Percentiles rank a stretch among this genome's conserved stretches.
phyloP scores from a whole-genome alignment of 495 filamentous ascomycete species.

The Ascodesmis nigricans region DNA sequence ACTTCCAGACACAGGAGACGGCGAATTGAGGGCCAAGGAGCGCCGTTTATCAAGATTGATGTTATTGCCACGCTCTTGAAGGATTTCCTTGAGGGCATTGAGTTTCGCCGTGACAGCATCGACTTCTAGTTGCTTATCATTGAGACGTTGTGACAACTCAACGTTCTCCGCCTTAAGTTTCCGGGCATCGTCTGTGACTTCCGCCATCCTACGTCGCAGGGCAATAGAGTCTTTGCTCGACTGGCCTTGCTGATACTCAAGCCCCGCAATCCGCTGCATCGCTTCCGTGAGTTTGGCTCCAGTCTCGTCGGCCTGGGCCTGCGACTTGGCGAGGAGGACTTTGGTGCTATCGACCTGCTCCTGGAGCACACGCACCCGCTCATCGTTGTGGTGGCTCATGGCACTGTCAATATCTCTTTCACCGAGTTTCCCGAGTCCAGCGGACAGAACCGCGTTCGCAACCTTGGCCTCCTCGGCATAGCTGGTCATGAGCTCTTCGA shows the following conservation, averaged over 20 bases:
- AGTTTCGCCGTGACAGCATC: conserved; percentile 82
- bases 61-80: conserved; percentile 55
- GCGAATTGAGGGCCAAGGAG: conserved; percentile 25
- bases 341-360: conserved; percentile 59
- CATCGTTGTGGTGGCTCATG: conserved; percentile 37
- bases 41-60: conserved; percentile 24
- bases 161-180: conserved; percentile 49
- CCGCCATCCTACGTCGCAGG: conserved; percentile 72
- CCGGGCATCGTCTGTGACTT: conserved; percentile 57
- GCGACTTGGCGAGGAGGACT: conserved; percentile 60
- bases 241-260: conserved; percentile 95
- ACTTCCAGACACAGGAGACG: conserved; percentile 45
- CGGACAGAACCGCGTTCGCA: conserved; percentile 62
- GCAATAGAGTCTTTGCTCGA: conserved; percentile 75
- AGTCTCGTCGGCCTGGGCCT: conserved; percentile 69
- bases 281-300: conserved; percentile 75
- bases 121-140: conserved; percentile 65
- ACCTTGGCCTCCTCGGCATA: conserved; percentile 69
- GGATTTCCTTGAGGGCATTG: conserved; percentile 72
- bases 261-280: conserved; percentile 84
- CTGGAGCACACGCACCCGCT: conserved; percentile 58
- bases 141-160: conserved; percentile 55
- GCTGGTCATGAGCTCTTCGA: conserved; percentile 76
- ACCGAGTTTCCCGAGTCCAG: conserved; percentile 54
- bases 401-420: conserved; percentile 30